Evolutionary conservation across 2,329 filamentous ascomycete species (phyloP).

Genomic region (Pseudogymnoascus sp.): DNA sequence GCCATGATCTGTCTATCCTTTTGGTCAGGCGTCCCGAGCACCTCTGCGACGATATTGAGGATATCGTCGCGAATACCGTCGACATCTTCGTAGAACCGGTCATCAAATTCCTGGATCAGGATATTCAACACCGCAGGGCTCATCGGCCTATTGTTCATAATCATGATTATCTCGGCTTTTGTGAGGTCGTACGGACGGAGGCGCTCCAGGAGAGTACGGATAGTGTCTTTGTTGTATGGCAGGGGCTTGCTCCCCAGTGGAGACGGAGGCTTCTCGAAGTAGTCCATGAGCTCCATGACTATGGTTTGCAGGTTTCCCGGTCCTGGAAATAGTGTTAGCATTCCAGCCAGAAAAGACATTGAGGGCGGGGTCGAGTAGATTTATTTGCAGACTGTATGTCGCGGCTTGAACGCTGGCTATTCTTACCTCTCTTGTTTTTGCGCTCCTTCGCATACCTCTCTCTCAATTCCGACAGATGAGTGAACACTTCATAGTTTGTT

Average conservation of each 20-base stretch:
- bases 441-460: constrained; percentile 36
- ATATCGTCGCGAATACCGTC: constrained; percentile 44
- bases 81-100: constrained; percentile 53
- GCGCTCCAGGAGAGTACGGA: constrained; percentile 48
- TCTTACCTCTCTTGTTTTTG: constrained; percentile 37
- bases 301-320: constrained; percentile 55
- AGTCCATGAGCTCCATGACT: constrained; percentile 61
- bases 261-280: constrained; percentile 49
- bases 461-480: constrained; percentile 54
- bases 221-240: constrained; percentile 45
- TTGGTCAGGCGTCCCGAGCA: constrained; percentile 43
- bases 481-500: constrained; percentile 68
- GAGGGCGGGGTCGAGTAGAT: not conserved
- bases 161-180: constrained; percentile 64
- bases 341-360: not conserved
- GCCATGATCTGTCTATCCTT: constrained; percentile 29
- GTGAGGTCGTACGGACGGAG: constrained; percentile 54
- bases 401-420: constrained; percentile 12
- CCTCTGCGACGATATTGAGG: constrained; percentile 48
- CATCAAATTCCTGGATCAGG: constrained; percentile 59
- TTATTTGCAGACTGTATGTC: not conserved
- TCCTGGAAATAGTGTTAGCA: constrained; percentile 25
- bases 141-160: constrained; percentile 58
- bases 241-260: constrained; percentile 41
- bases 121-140: constrained; percentile 53